These are phyloP conservation scores for Pichia manshurica DNA, from an alignment of 805 yeast species.

Conservation along the genomic window DNA sequence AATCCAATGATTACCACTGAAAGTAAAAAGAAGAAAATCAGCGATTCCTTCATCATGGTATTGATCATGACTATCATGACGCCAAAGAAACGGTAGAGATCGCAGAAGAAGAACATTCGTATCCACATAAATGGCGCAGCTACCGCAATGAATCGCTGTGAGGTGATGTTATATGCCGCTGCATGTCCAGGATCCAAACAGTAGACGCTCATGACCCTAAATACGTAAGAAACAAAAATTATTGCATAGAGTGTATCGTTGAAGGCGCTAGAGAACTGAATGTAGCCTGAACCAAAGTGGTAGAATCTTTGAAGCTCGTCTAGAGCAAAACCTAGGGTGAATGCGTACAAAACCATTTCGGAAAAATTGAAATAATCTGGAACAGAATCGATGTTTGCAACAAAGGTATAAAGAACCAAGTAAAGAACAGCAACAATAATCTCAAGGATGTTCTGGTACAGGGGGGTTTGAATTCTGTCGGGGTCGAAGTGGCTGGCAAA, in stretches of 20 bases:
- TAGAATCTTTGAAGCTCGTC: conserved; percentile 70
- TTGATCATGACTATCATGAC: conserved; percentile 82
- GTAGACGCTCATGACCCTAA: conserved; percentile 45
- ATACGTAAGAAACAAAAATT: conserved; percentile 45
- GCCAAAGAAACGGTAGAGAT: conserved; percentile 77
- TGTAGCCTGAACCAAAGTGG: conserved; percentile 66
- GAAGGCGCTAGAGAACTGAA: conserved; percentile 75
- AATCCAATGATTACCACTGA: conserved; percentile 71
- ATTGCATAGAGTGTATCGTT: conserved; percentile 64
- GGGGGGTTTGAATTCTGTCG: conserved; percentile 77
- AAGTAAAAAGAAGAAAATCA: conserved; percentile 73
- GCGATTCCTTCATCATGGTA: conserved; percentile 80
- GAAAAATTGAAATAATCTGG: conserved; percentile 33
- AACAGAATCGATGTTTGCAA: conserved; percentile 54
- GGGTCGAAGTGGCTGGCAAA: conserved; percentile 69
- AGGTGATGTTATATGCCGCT: conserved; percentile 24
- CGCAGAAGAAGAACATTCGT: conserved; percentile 67
- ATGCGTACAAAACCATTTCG: conserved; percentile 56
- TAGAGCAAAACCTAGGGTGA: conserved; percentile 58
- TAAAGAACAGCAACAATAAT: conserved; percentile 61
- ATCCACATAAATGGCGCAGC: conserved; percentile 89
- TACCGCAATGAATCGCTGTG: conserved; percentile 67
- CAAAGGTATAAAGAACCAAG: conserved; percentile 53
- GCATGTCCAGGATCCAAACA: conserved; percentile 23
- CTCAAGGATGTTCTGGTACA: conserved; percentile 72